A percentile compares a stretch with the other conserved stretches of the same genome.
Conservation (phyloP, 192 early-diverging fungal genomes). For the Coemansia guatemalensis region DNA sequence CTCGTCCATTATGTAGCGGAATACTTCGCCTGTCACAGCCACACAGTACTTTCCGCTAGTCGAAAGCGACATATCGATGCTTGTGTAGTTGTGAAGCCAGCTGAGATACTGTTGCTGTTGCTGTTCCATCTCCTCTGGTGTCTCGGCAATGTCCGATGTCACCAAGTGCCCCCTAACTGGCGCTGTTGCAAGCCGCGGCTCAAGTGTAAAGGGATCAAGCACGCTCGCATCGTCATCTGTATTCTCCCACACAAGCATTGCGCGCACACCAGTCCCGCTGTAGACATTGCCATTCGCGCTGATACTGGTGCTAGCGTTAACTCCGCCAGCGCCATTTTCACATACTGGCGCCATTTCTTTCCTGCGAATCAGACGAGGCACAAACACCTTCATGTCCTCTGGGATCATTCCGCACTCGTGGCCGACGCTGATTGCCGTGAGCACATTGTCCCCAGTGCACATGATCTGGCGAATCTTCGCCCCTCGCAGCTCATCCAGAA, state of each 20-base stretch:
- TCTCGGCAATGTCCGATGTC: slow-evolving; percentile 37
- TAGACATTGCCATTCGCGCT: background rate
- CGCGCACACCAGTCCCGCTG: slow-evolving; percentile 27
- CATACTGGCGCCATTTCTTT: slow-evolving; percentile 19
- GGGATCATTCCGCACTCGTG: slow-evolving; percentile 91
- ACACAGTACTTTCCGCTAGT: slow-evolving; percentile 67
- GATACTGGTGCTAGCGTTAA: background rate
- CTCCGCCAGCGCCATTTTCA: background rate
- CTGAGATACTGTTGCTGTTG: slow-evolving; percentile 47
- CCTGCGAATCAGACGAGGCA: slow-evolving; percentile 67
- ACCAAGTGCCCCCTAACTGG: slow-evolving; percentile 32
- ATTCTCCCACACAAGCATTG: slow-evolving; percentile 58
- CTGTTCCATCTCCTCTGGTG: slow-evolving; percentile 42
- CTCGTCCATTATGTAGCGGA: slow-evolving; percentile 92
- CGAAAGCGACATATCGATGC: slow-evolving; percentile 30
- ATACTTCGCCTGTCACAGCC: slow-evolving; percentile 95
- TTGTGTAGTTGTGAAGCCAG: slow-evolving; percentile 47
- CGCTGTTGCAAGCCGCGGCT: slow-evolving; percentile 35
- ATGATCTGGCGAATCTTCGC: slow-evolving; percentile 94
- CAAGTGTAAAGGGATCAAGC: slow-evolving; percentile 59
- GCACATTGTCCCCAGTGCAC: slow-evolving; percentile 98
- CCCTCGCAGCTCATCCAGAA: slow-evolving; percentile 72
- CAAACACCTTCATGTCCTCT: slow-evolving; percentile 69
- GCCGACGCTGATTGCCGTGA: slow-evolving; percentile 94
- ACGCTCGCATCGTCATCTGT: slow-evolving; percentile 55